Base-by-base conservation (phyloP, 176 grass and related monocot species). In the Zea luxurians region DNA sequence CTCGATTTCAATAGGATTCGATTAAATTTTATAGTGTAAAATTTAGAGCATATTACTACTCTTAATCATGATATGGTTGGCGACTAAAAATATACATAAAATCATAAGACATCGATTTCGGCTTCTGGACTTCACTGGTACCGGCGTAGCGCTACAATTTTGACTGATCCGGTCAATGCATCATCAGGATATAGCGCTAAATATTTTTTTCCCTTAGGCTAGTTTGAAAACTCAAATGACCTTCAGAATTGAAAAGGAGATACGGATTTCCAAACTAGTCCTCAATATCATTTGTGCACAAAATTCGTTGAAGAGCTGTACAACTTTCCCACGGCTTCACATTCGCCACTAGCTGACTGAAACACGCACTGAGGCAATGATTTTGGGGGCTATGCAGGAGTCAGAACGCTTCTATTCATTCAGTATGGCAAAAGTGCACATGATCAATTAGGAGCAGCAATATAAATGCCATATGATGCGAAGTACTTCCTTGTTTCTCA, bases 381-480 rank as follows among this genome's bases (percentile, higher is more conserved):
- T 52, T 4, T 4, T 3, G 38, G 6, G n/a, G 6, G 15, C 8
- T 52, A 48, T 27, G 61, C 34, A 17, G 13, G 0, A 60, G 3
- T 3, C n/a, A 16, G 12, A 36, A 41, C 1, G 36, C n/a, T 17
- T 64, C 73, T 82, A 65, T 74, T 82, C 41, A 61, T n/a, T 70
- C 52, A 43, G 48, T 54, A 8, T 66, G 44, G 5, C n/a, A 35
- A 73, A 41, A 49, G 7, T 66, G 13, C 45, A 13, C 13, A 70
- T 66, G 65, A 79, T 61, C 48, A 74, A 68, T 17, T 63, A n/a
- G 16, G 17, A 60, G 43, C 9, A 76, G 40, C 43, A 44, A 67
- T 7, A 38, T 3, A 84, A 81, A 50, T 60, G 18, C 64, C 57
- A 53, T 63, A 49, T 61, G 8, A 76, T 17, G 47, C 2, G 1